Base-by-base conservation (phyloP, 805 yeast genomes). In the Starmerella stigmatis region DNA sequence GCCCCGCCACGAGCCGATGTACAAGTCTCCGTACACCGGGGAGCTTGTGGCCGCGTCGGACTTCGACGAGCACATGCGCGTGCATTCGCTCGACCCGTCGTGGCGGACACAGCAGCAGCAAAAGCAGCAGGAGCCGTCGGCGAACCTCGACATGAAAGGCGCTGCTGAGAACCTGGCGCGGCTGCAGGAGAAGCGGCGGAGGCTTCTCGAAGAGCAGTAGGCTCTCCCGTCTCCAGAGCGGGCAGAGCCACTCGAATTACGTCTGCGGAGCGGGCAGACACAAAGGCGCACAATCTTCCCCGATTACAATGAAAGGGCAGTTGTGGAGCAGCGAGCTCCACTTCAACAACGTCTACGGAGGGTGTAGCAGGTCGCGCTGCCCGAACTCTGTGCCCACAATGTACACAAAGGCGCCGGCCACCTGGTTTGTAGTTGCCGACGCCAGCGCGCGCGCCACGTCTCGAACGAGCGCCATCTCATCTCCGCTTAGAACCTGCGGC, bases 1-100 rank as follows among this genome's bases (percentile, higher is more conserved):
- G 12, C 13, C 25, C 9, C 16, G 28, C n/a, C n/a, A n/a, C 15
- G 72, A 64, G 46, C 64, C 60, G 8, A 52, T 65, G 38, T 72
- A 86, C 32, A 71, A 68, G 51, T 85, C 95, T 58, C 96, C 96
- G n/a, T 67, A 83, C 32, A 83, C 95, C 0, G 79, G 79, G 1
- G 72, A 76, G 55, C 56, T 71, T 57, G 72, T 88, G 1, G 81
- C 88, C 0, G 92, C 82, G 54, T 69, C 71, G 33, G 67, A 79
- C 50, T 85, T 81, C 58, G 59, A 64, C 32, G 73, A 71, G 49
- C 96, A 89, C 60, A 67, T 88, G 53, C 73, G 75, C 48, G 73
- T 78, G 13, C 66, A 81, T 45, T 66, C 84, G 29, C 64, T 88
- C 36, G 94, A 88, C 61, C 94, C 96, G 3, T 69, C 75, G 52